phyloP scores from a whole-genome alignment of 345 rosid genomes.

The Pseudoturritis turrita region DNA sequence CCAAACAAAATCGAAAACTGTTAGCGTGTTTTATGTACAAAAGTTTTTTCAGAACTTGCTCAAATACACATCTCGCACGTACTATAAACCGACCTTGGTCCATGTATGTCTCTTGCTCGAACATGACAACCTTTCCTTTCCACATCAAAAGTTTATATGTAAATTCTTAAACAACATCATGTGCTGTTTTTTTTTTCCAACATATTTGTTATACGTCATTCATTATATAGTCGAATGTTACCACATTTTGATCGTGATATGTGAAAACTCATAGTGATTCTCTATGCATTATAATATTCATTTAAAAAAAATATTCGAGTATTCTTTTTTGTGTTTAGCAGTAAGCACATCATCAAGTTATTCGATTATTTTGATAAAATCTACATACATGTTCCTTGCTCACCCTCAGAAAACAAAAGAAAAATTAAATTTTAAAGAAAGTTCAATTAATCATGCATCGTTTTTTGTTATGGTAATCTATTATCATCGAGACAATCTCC shows the following conservation, averaged over 20 bases:
- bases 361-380: too few species aligned
- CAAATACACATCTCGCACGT: not conserved
- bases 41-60: not conserved
- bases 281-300: not conserved
- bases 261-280: not conserved
- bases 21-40: not conserved
- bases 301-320: not conserved
- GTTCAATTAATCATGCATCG: conserved; percentile 14
- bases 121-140: conserved; percentile 12
- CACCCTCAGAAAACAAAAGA: not conserved
- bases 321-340: not conserved
- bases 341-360: not conserved
- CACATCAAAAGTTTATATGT: conserved; percentile 12
- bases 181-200: not conserved
- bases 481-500: conserved; percentile 4
- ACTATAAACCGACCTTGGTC: conserved; percentile 18
- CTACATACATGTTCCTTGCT: not conserved
- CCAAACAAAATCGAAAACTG: not conserved
- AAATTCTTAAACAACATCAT: not conserved
- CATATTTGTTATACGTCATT: not conserved
- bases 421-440: not conserved
- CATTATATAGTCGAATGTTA: not conserved
- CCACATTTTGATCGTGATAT: not conserved
- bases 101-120: conserved; percentile 9
- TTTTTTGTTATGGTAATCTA: not conserved